Conservation (phyloP, 257 asterid genomes). For the Solanum chaucha region DNA sequence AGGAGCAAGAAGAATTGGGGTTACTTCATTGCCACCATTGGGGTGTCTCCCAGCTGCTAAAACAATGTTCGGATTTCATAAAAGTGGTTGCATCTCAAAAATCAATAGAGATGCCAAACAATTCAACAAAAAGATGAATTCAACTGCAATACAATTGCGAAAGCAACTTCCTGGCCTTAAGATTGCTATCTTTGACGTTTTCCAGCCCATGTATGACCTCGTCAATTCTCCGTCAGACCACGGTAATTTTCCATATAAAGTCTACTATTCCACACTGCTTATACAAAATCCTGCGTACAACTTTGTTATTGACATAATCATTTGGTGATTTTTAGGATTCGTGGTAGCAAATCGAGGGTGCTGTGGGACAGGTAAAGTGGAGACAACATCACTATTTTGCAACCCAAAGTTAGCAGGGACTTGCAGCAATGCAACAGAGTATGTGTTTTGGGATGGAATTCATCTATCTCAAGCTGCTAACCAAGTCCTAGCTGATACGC, state of each 20-base stretch:
- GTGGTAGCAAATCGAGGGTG: constrained; percentile 67
- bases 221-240: constrained; percentile 38
- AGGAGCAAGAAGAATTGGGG: constrained; percentile 92
- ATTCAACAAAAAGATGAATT: constrained; percentile 61
- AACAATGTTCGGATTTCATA: constrained; percentile 64
- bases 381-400: constrained; percentile 68
- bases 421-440: constrained; percentile 61
- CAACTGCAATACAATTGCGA: constrained; percentile 56
- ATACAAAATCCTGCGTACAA: not conserved
- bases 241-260: constrained; percentile 23
- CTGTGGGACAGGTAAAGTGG: constrained; percentile 79
- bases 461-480: constrained; percentile 90
- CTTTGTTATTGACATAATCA: not conserved
- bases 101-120: constrained; percentile 64
- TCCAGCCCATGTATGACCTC: constrained; percentile 62
- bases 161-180: constrained; percentile 63
- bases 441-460: constrained; percentile 92
- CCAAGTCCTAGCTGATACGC: constrained; percentile 55
- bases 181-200: constrained; percentile 67
- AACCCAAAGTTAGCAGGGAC: constrained; percentile 63
- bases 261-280: not conserved
- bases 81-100: constrained; percentile 58
- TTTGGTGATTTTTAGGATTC: constrained; percentile 35
- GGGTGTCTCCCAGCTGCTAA: constrained; percentile 85
- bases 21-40: constrained; percentile 80